A percentile compares a stretch with the other conserved stretches of the same genome.
phyloP scores from a whole-genome alignment of 169 alveolate species.

The Babesia caballi region DNA sequence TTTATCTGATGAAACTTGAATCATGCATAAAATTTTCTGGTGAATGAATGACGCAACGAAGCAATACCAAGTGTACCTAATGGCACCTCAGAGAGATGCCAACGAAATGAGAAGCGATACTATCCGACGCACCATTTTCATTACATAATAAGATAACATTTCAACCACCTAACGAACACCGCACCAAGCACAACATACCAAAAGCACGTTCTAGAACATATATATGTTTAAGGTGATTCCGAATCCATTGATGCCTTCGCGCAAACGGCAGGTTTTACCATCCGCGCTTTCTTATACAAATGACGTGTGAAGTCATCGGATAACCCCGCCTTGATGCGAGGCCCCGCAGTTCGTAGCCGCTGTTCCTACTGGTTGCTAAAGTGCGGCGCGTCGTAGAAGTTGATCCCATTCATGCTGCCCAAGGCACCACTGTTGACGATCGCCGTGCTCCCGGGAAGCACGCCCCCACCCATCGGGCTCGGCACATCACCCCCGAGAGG shows the following conservation, averaged over 20 bases:
- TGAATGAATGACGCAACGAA: too few species aligned
- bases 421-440: slow-evolving; percentile 22
- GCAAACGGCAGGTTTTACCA: slow-evolving; percentile 5
- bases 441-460: background rate
- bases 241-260: background rate
- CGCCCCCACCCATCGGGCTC: slow-evolving; percentile 11
- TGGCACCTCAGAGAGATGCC: too few species aligned
- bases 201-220: background rate
- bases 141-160: too few species aligned
- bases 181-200: background rate
- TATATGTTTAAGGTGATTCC: background rate
- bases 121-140: too few species aligned
- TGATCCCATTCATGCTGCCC: slow-evolving; percentile 16
- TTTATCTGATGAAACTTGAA: too few species aligned
- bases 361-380: slow-evolving; percentile 19
- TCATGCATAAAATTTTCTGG: too few species aligned
- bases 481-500: background rate
- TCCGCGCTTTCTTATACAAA: background rate
- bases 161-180: background rate
- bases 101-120: too few species aligned
- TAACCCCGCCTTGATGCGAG: slow-evolving; percentile 16
- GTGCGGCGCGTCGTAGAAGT: slow-evolving; percentile 35
- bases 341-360: background rate
- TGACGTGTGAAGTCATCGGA: slow-evolving; percentile 23
- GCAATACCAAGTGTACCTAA: too few species aligned